Base-by-base conservation (phyloP, 352 stramenopile genomes). In the Phytophthora quininea region DNA sequence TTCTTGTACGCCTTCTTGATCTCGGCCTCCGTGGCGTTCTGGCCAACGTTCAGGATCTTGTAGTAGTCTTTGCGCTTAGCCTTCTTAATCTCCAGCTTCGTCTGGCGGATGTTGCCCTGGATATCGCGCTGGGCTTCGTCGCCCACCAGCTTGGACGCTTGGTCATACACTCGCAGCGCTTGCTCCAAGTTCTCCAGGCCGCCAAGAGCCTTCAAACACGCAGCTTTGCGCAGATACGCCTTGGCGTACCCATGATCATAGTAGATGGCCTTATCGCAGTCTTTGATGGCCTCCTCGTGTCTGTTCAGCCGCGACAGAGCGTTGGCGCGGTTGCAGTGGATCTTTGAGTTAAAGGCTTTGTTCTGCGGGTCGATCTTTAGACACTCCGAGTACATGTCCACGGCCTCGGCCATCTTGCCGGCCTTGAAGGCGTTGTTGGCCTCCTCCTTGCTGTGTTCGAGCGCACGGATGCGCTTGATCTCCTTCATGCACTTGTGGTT, bases 1-100 rank as follows among this genome's bases (percentile, higher is more conserved):
- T 96, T 97, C 67, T 96, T 90, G 82, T 99, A 99, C 4, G 97
- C 95, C 74, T 98, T 99, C 84, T 99, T 99, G 62, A 99, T 99
- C 69, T 99, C 96, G 2, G 79, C 80, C 35, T 97, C 87, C 5
- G 86, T 89, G 11, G 96, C 84, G 52, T 46, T 84, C 71, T 92
- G 88, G 11, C 77, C 54, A 24, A 95, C 95, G 53, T 89, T 88
- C 64, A 95, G 64, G 54, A 95, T 96, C 71, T 97, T 96, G 82
- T 99, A 99, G 46, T 97, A 98, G 76, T 99, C 90, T 73, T 98
- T 98, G 64, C 94, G 84, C 69, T 97, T 97, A n/a, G 93, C 89
- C 77, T 97, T 93, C 84, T 98, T 98, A 12, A 98, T 74, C 57
- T 97, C 88, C 55, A 95, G 65, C 69, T 98, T 96, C 15, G 90